phyloP scores from a whole-genome alignment of 2,329 filamentous ascomycete species.

The Teratosphaeria nubilosa region DNA sequence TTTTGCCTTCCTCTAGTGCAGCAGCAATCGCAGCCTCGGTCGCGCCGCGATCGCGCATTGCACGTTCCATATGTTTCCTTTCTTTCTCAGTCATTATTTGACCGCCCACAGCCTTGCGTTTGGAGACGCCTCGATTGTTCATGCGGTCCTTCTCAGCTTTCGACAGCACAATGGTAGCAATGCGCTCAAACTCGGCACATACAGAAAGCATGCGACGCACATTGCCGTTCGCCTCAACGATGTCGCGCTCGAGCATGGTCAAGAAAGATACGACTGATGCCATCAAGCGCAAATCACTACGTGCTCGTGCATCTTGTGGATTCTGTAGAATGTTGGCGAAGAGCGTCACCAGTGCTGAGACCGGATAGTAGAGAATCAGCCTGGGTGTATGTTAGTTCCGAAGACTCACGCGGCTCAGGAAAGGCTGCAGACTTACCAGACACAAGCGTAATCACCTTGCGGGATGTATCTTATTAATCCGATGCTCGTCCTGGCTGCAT shows the following conservation, averaged over 20 bases:
- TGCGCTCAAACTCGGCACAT: constrained; percentile 92
- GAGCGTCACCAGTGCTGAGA: constrained; percentile 85
- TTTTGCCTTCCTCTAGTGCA: constrained; percentile 24
- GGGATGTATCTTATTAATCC: constrained; percentile 92
- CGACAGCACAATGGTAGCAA: constrained; percentile 81
- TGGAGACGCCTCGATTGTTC: constrained; percentile 50
- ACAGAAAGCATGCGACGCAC: constrained; percentile 89
- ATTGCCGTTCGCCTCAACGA: constrained; percentile 53
- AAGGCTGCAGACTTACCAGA: constrained; percentile 59
- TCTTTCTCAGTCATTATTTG: constrained; percentile 38
- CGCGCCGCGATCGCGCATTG: constrained; percentile 14
- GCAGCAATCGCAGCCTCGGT: constrained; percentile 12
- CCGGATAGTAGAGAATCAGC: constrained; percentile 93
- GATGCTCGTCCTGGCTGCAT: constrained; percentile 84
- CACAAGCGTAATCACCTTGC: constrained; percentile 85
- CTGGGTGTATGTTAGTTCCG: constrained; percentile 24
- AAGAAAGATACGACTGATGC: constrained; percentile 86
- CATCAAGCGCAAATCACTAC: constrained; percentile 85
- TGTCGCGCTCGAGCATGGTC: constrained; percentile 73
- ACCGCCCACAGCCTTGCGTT: constrained; percentile 53
- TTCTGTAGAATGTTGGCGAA: constrained; percentile 97
- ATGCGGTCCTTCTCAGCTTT: constrained; percentile 79
- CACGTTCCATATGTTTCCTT: constrained; percentile 9
- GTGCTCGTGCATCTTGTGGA: constrained; percentile 75
- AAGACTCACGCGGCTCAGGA: not conserved